Conservation (phyloP, 345 rosid genomes). For the Lenwebbia sp. region DNA sequence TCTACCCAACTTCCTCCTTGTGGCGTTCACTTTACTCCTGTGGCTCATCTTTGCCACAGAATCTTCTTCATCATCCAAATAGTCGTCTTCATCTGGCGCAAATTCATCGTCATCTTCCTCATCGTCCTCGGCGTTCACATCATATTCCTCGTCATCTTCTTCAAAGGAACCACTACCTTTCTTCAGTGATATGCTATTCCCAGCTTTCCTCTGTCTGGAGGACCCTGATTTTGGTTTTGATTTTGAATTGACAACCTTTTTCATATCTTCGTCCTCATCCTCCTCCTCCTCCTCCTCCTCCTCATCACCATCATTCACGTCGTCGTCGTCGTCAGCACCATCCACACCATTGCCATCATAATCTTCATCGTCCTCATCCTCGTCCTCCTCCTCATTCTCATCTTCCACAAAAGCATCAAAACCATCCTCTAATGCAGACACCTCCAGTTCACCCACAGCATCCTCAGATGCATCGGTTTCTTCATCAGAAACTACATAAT, state of each 20-base stretch:
- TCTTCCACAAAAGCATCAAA: slow-evolving; percentile 25
- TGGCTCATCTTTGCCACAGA: slow-evolving; percentile 18
- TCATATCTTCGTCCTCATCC: slow-evolving; percentile 44
- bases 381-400: slow-evolving; percentile 10
- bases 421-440: slow-evolving; percentile 42
- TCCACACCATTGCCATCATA: slow-evolving; percentile 7
- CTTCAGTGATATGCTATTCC: background rate
- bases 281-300: slow-evolving; percentile 21
- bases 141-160: slow-evolving; percentile 17
- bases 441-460: slow-evolving; percentile 52
- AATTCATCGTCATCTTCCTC: slow-evolving; percentile 42
- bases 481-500: slow-evolving; percentile 77
- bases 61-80: slow-evolving; percentile 68
- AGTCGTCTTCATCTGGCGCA: slow-evolving; percentile 54
- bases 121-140: slow-evolving; percentile 22
- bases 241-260: slow-evolving; percentile 34
- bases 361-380: slow-evolving; percentile 24
- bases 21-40: slow-evolving; percentile 1
- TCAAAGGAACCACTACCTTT: background rate
- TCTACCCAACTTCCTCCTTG: slow-evolving; percentile 15
- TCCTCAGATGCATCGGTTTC: slow-evolving; percentile 54
- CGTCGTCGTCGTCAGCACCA: slow-evolving; percentile 9
- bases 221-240: background rate
- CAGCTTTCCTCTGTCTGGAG: background rate
- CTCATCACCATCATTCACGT: slow-evolving; percentile 26